Conservation (phyloP, 257 asterid species). For the Buddleja alternifolia region DNA sequence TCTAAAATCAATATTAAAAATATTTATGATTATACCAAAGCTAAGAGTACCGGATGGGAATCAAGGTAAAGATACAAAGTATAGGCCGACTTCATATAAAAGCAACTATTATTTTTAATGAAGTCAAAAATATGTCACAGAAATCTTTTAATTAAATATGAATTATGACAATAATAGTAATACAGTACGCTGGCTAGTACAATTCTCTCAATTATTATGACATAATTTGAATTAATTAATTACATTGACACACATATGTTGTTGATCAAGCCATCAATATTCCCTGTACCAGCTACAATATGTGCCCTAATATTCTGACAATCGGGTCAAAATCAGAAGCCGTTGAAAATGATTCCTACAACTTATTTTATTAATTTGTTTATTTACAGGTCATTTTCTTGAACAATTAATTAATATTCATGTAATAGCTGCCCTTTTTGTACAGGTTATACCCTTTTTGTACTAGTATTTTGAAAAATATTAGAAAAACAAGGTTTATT, state of each 20-base stretch:
- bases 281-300: slow-evolving; percentile 35
- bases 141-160: too few species aligned
- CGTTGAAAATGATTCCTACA: slow-evolving; percentile 20
- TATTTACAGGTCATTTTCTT: slow-evolving; percentile 26
- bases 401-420: slow-evolving; percentile 9
- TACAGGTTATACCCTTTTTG: slow-evolving; percentile 12
- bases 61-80: too few species aligned
- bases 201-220: not conserved
- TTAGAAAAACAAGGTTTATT: too few species aligned
- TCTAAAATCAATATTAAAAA: too few species aligned
- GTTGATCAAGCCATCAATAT: slow-evolving; percentile 26
- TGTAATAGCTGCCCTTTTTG: slow-evolving; percentile 7
- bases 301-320: slow-evolving; percentile 35
- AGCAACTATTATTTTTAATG: too few species aligned
- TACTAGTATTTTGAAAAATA: too few species aligned
- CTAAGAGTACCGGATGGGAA: too few species aligned
- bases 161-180: too few species aligned
- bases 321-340: slow-evolving; percentile 21
- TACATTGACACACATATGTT: slow-evolving; percentile 13
- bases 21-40: too few species aligned
- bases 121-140: too few species aligned
- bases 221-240: not conserved
- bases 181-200: slow-evolving; percentile 1
- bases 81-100: too few species aligned
- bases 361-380: not conserved